Base-by-base conservation (phyloP, 2,329 filamentous ascomycete genomes). In the Aotearoamyces nothofagi region DNA sequence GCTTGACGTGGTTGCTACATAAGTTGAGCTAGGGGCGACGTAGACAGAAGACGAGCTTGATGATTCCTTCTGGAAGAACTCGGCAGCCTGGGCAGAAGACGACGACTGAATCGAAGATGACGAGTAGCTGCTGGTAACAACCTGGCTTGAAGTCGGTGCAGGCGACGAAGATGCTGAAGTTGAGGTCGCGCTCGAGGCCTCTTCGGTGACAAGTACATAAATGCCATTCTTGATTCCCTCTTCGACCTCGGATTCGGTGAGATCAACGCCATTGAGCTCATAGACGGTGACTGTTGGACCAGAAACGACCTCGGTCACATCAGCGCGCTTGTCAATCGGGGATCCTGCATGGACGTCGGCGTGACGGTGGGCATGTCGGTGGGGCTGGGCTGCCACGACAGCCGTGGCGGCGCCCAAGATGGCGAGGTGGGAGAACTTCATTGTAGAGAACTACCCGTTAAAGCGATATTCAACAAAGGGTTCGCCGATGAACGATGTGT, bases 231-330 rank as follows among this genome's bases (percentile, higher is more conserved):
- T 56, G 42, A 96, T 64, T 39, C 83, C 82, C 31, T 68, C 50
- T 56, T 77, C 65, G 30, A 83, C 83, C 35, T 83, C 66, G 0
- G 66, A 54, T 35, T 66, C 55, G 30, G 61, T 58, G 41, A 92
- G 64, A 5, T 26, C 12, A 45, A 72, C 43, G 35, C 75, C 77
- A 35, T 78, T 69, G 30, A 86, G 58, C 30, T 77, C 64, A 56
- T 86, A 94, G 32, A 77, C 66, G 32, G 75, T 69, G 41, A 74
- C 66, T 29, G 70, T 74, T 17, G 74, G 64, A 23, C 64, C 69
- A 22, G 65, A 58, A 32, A 66, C 58, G 27, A 60, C 55, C 19
- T 57, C 50, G 10, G 45, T 52, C 2, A 34, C 24, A 9, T 35
- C 33, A 11, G 26, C 25, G 20, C 60, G 61, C 54, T 58, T 61